Evolutionary conservation across 129 eudicot species (phyloP).

Genomic region (Escallonia rubra): DNA sequence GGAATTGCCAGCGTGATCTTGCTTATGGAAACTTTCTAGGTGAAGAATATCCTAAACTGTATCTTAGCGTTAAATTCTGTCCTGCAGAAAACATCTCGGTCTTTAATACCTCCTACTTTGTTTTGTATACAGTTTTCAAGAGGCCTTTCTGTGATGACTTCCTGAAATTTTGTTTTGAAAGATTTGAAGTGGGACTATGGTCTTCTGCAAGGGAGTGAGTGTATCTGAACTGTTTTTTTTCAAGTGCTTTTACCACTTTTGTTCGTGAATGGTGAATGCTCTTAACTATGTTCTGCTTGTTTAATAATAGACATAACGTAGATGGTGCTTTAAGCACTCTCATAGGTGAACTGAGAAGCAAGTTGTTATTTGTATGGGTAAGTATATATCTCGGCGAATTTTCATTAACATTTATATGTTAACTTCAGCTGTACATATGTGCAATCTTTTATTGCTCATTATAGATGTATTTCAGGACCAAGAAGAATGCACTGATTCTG

Average conservation of each 20-base stretch:
- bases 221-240: neutral
- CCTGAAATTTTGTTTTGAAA: slow-evolving; percentile 54
- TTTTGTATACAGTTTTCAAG: slow-evolving; percentile 31
- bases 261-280: neutral
- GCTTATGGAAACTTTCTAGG: slow-evolving; percentile 16
- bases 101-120: too few species aligned
- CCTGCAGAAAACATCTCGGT: neutral
- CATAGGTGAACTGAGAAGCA: slow-evolving; percentile 25
- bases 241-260: neutral
- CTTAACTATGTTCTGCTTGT: neutral
- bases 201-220: slow-evolving; percentile 55
- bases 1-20: slow-evolving; percentile 17
- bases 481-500: slow-evolving; percentile 36
- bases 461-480: slow-evolving; percentile 41
- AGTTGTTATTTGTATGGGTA: slow-evolving; percentile 63
- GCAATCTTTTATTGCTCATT: neutral
- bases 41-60: slow-evolving; percentile 1
- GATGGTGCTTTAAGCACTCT: slow-evolving; percentile 22
- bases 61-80: neutral
- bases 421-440: neutral
- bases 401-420: too few species aligned
- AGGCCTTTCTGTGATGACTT: slow-evolving; percentile 53
- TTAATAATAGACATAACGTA: slow-evolving; percentile 38
- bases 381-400: slow-evolving; percentile 4
- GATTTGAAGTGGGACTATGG: slow-evolving; percentile 67